Base-by-base conservation (phyloP, 176 grass and related monocot species). In the Oryza coarctata region DNA sequence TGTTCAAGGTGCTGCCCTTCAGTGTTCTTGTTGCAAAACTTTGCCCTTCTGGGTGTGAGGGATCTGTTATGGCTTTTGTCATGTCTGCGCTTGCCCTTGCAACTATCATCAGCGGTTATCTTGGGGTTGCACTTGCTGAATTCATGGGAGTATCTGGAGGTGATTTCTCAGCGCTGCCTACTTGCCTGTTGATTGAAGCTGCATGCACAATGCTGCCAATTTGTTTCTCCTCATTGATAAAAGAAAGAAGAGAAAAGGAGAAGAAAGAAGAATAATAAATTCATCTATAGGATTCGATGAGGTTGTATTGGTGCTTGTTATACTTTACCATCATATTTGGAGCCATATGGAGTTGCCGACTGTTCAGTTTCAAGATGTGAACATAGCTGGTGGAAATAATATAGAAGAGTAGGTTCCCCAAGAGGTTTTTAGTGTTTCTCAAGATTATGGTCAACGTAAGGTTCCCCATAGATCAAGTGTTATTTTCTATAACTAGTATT, bases 51-150 rank as follows among this genome's bases (percentile, higher is more conserved):
- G 93, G 93, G 7, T 99, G 97, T 13, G 97, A 99, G 82, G 97
- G 89, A 0, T 99, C 97, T 0, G 74, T 99, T 63, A 96, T 99
- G 97, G 93, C 97, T 25, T 99, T 99, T 73, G 80, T 78, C 3
- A 99, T 95, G 97, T 99, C 97, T 4, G 85, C 87, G 3, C 85
- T 96, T 65, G 89, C 97, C 57, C 89, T 99, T 43, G 76, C 93
- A 3, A 80, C 33, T 30, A 92, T 94, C 23, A 25, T 96, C 66
- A 93, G 97, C 15, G 89, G 97, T 58, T 99, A 99, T 84, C 80
- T 99, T 71, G 97, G 91, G 47, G 93, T 96, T 85, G 90, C 85
- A 31, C 91, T 99, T 77, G 91, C 89, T 67, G 77, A 70, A 70
- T 87, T 58, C 63, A 78, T 94, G 32, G 93, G 93, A 14, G 83